Conservation (phyloP, 805 yeast genomes). For the Millerozyma acaciae region DNA sequence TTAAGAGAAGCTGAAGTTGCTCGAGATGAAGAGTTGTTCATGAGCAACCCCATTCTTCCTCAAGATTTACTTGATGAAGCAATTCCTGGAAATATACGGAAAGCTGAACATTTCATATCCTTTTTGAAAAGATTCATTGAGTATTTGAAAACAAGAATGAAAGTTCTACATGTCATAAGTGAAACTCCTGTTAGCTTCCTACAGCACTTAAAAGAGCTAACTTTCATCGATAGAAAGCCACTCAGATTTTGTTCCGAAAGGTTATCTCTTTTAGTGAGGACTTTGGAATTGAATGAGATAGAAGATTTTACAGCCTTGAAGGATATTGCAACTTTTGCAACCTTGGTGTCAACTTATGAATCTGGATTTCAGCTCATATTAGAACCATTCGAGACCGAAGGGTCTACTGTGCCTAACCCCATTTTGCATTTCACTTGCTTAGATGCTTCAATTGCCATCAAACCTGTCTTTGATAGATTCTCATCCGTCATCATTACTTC, state of each 20-base stretch:
- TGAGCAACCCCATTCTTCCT: constrained; percentile 85
- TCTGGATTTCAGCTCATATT: constrained; percentile 85
- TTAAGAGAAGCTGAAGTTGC: constrained; percentile 74
- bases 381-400: constrained; percentile 94
- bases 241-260: constrained; percentile 89
- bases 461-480: constrained; percentile 92
- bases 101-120: constrained; percentile 96
- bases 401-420: constrained; percentile 94
- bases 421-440: constrained; percentile 88
- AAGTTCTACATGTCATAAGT: constrained; percentile 94
- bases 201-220: constrained; percentile 87
- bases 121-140: constrained; percentile 90
- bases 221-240: constrained; percentile 91
- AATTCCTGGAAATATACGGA: constrained; percentile 92
- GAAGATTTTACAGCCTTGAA: constrained; percentile 92
- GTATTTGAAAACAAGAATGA: constrained; percentile 94
- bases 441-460: constrained; percentile 97
- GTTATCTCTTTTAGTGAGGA: constrained; percentile 79
- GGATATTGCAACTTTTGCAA: constrained; percentile 96
- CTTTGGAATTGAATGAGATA: constrained; percentile 80
- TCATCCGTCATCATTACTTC: constrained; percentile 92
- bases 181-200: constrained; percentile 93
- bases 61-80: constrained; percentile 86
- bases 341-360: constrained; percentile 92
- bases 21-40: constrained; percentile 58